Percentiles rank a stretch among this genome's conserved stretches.
Conservation (phyloP, 2,329 filamentous ascomycete species). For the Mycosphaerella arachidis region DNA sequence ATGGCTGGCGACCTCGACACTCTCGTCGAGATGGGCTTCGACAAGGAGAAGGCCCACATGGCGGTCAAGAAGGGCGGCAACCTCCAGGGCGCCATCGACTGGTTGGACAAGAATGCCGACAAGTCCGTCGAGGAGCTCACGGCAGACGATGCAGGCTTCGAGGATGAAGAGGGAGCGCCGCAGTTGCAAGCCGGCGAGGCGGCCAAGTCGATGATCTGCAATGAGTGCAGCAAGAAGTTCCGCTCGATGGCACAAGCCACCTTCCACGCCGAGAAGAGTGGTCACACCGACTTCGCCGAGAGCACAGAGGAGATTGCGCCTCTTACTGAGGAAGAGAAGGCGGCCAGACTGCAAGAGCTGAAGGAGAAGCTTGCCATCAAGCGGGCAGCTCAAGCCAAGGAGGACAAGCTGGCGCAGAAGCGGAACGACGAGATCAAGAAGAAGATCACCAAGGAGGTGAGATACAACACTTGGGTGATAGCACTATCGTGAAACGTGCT, state of each 20-base stretch:
- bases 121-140: conserved; percentile 79
- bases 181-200: conserved; percentile 66
- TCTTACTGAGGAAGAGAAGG: conserved; percentile 87
- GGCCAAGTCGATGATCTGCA: conserved; percentile 81
- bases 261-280: conserved; percentile 86
- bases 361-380: conserved; percentile 68
- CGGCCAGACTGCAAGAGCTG: conserved; percentile 70
- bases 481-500: background rate
- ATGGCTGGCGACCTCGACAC: conserved; percentile 55
- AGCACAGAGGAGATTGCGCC: conserved; percentile 89
- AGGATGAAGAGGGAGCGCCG: conserved; percentile 47
- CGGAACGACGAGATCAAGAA: conserved; percentile 78
- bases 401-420: conserved; percentile 78
- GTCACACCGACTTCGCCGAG: conserved; percentile 86
- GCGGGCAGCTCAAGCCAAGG: conserved; percentile 60
- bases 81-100: conserved; percentile 79
- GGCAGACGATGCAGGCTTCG: conserved; percentile 35
- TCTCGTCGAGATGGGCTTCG: conserved; percentile 70
- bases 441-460: conserved; percentile 78
- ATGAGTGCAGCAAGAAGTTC: conserved; percentile 91
- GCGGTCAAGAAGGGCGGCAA: conserved; percentile 80
- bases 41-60: conserved; percentile 72
- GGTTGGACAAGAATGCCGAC: conserved; percentile 89
- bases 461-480: background rate
- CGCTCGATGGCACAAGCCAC: conserved; percentile 74